Base-by-base conservation (phyloP, 2,329 filamentous ascomycete genomes). In the Onygena corvina region DNA sequence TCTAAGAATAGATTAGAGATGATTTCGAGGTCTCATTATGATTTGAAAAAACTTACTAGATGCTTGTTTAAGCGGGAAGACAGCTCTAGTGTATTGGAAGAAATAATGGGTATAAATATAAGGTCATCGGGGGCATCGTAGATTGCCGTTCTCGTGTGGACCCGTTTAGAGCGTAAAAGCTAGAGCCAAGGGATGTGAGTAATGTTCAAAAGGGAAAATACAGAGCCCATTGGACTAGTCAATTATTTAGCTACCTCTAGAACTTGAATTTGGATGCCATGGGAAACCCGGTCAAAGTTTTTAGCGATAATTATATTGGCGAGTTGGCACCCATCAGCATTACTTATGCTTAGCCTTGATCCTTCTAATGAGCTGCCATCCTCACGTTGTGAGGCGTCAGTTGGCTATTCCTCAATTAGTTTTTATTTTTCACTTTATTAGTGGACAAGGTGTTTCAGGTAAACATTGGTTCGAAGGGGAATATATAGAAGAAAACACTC, bases 241-340 rank as follows among this genome's bases (percentile, higher is more conserved):
- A 21, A 8, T 52, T 16, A 3, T 20, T 8, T 14, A 7, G 1
- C 53, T 59, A 76, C 74, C 66, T 83, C 77, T 3, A 83, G 64
- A 20, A 71, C 83, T 64, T 95, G 88, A 38, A 92, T 81, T 67
- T 98, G 92, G 8, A 96, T 80, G 48, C 79, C 76, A 30, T 79
- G 74, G n/a, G 77, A 76, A 0, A 86, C 84, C 47, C 71, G 70
- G 62, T 94, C 80, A 47, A 96, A 77, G 61, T 93, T 80, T 57
- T 81, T 84, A 1, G 85, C 86, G 47, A 98, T 76, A 18, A 96
- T 73, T 8, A 95, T 74, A 66, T 94, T 88, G 54, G 87, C 84
- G 55, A 94, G 84, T 48, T 73, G 72, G 45, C 68, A 69, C 50
- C 68, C 68, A 51, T 77, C 73, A 50, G 71, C 63, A 50, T 61